Evolutionary conservation across 2,329 filamentous ascomycete genomes (phyloP).

Genomic region (Verticillium zaregamsianum): DNA sequence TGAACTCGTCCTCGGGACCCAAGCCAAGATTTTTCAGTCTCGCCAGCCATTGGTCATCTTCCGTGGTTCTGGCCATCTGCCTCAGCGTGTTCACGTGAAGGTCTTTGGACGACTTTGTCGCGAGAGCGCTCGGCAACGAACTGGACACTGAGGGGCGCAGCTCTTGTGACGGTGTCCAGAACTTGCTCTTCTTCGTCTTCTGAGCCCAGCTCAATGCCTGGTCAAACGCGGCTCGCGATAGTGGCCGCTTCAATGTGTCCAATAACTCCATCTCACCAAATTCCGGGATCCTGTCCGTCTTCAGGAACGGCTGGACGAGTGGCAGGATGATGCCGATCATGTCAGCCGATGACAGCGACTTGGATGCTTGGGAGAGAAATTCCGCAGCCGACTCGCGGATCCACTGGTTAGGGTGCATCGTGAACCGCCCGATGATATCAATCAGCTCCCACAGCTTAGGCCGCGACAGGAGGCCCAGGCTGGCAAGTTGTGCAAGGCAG

Average conservation of each 20-base stretch:
- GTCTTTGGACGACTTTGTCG: slow-evolving; percentile 53
- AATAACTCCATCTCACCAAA: slow-evolving; percentile 72
- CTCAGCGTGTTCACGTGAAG: slow-evolving; percentile 53
- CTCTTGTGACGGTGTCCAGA: slow-evolving; percentile 77
- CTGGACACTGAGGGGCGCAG: slow-evolving; percentile 62
- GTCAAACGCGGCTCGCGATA: slow-evolving; percentile 78
- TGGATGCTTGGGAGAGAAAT: slow-evolving; percentile 74
- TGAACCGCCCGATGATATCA: slow-evolving; percentile 76
- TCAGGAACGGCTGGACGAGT: slow-evolving; percentile 76
- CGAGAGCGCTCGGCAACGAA: slow-evolving; percentile 47
- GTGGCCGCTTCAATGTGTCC: slow-evolving; percentile 76
- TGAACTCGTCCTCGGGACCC: slow-evolving; percentile 78
- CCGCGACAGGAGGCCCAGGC: slow-evolving; percentile 80
- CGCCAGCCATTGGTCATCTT: slow-evolving; percentile 90
- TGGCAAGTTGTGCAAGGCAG: slow-evolving; percentile 82
- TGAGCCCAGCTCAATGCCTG: slow-evolving; percentile 81
- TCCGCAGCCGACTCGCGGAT: slow-evolving; percentile 85
- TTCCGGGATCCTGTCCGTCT: slow-evolving; percentile 59
- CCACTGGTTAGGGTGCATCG: slow-evolving; percentile 93
- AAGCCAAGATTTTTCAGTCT: slow-evolving; percentile 83
- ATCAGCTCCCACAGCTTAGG: slow-evolving; percentile 84
- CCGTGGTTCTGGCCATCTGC: slow-evolving; percentile 72
- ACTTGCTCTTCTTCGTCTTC: slow-evolving; percentile 74
- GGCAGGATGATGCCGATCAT: slow-evolving; percentile 79
- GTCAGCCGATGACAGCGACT: slow-evolving; percentile 74